Percentiles rank a stretch among this genome's conserved stretches.
phyloP scores from a whole-genome alignment of 371 early-diverging fungal species.

The Chytridium lagenaria region DNA sequence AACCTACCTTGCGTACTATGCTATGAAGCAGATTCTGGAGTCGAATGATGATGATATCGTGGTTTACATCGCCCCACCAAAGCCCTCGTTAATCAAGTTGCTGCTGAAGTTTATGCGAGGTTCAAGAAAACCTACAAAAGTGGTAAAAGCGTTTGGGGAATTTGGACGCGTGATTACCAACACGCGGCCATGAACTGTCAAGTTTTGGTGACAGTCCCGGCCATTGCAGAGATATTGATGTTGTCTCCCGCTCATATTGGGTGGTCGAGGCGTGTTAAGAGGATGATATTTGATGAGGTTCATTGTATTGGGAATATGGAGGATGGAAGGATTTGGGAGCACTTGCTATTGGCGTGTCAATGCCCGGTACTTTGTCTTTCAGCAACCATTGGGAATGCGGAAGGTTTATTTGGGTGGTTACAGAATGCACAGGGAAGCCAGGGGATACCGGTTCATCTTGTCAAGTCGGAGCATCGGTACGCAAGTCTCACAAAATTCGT shows the following conservation, averaged over 20 bases:
- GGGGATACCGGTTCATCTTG: neutral
- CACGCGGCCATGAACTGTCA: slow-evolving; percentile 44
- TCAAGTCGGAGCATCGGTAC: slow-evolving; percentile 42
- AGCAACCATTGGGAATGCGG: slow-evolving; percentile 66
- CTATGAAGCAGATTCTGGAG: slow-evolving; percentile 64
- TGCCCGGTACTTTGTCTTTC: slow-evolving; percentile 62
- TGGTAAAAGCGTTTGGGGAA: slow-evolving; percentile 38
- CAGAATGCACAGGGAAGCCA: neutral
- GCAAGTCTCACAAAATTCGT: slow-evolving; percentile 43
- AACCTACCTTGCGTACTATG: slow-evolving; percentile 71
- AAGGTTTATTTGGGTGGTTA: slow-evolving; percentile 6
- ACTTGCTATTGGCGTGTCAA: slow-evolving; percentile 56
- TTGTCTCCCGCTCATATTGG: slow-evolving; percentile 46
- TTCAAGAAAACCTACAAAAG: slow-evolving; percentile 52
- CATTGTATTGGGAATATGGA: slow-evolving; percentile 58
- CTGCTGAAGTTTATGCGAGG: slow-evolving; percentile 66
- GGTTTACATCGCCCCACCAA: slow-evolving; percentile 69
- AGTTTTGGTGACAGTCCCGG: slow-evolving; percentile 65
- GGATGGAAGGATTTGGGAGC: slow-evolving; percentile 61
- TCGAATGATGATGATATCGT: slow-evolving; percentile 54
- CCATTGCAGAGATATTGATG: slow-evolving; percentile 51
- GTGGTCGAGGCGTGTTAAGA: slow-evolving; percentile 50
- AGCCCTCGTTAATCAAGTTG: slow-evolving; percentile 68
- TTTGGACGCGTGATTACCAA: slow-evolving; percentile 46
- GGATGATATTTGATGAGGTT: slow-evolving; percentile 69